Evolutionary conservation across 208 protist genomes (phyloP), one percentile per base, ranked within the genome.

Genomic region (Wallacemonas rigidus): DNA sequence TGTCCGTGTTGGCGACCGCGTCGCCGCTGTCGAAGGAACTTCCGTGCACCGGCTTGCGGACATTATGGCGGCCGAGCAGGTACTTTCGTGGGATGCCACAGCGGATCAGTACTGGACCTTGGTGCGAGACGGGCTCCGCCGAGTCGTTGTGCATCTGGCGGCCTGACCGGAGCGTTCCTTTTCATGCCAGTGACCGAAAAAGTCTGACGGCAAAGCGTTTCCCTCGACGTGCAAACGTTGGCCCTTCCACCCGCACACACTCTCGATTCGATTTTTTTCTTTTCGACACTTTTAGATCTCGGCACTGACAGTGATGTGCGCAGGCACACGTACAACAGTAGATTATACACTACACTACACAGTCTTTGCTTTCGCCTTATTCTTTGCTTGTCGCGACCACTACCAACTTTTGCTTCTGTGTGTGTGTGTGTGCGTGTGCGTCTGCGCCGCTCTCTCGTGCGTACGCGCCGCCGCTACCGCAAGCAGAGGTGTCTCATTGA

Each of bases 41-140:
- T 39, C 60, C 7, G 4, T 65, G 38, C 38, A 35, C 14, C 40
- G 51, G 8, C 40, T 65, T 3, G 12, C 60, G n/a, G 60, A 65
- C 41, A 41, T 48, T 17, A 35, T 1, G 15, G 40, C 60, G 4
- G 60, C 60, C n/a, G 60, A 65, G 60, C 60, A 51, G 43, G 1
- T 65, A 4, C 60, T 65, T 8, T 3, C 15, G 0, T 65, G 60
- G 60, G 60, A 51, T 41, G 4, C 2, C 12, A 51, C 41, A 3
- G 7, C 15, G 39, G 60, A 65, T 26, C 60, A 65, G 43, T 65
- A 65, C 60, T 65, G 60, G 60, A 65, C 60, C 6, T 35, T 65
- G 7, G 40, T 65, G 40, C 60, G 60, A 1, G 40, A 36, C 60
- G 60, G 40, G 3, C 60, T 36, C 41, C 14, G 43, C 41, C 60